Base-by-base conservation (phyloP, 768 basidiomycete species). In the Tephrocybe rancida region DNA sequence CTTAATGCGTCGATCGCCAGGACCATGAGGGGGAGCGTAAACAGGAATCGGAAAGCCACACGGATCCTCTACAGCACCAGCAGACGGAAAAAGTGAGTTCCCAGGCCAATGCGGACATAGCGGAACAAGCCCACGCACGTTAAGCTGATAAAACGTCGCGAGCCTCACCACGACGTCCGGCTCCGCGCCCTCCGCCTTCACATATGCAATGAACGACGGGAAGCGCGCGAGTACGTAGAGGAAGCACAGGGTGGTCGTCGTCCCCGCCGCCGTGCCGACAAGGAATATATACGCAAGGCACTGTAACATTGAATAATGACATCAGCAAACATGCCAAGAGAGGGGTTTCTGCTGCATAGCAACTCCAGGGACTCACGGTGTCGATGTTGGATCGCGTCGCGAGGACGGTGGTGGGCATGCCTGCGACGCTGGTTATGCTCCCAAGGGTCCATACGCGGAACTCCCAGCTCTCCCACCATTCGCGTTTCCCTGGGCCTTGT, bases 391-490 rank as follows among this genome's bases (percentile, higher is more conserved):
- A 66, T 50, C 90, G 74, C 13, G 86, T 74, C 25, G 87, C 57
- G 5, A 92, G 68, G 2, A 85, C 77, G 0, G 87, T 86, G 41
- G 87, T 61, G 2, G 90, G 91, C 83, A 93, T 81, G 1, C 88
- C 89, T 14, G 88, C 52, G 43, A 91, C 67, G 5, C 88, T 83
- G 24, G 80, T 59, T 32, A 84, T 59, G 60, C 88, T 90, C 47
- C 87, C 88, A 41, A 82, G 64, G 51, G 78, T 83, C 91, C 91
- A 93, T 16, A 81, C 64, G 39, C 78, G 77, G 66, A 86, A 92
- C 67, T 93, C 90, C 81, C 83, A 84, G 64, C 89, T 89, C 21
- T 81, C 73, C 67, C 92, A 92, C 91, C 91, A 93, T 27, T 83
- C 75, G 3, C 85, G 81, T 62, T 85, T 82, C 39, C 75, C 70